phyloP scores from a whole-genome alignment of 495 filamentous ascomycete genomes.

The Aspergillus saccharolyticus region DNA sequence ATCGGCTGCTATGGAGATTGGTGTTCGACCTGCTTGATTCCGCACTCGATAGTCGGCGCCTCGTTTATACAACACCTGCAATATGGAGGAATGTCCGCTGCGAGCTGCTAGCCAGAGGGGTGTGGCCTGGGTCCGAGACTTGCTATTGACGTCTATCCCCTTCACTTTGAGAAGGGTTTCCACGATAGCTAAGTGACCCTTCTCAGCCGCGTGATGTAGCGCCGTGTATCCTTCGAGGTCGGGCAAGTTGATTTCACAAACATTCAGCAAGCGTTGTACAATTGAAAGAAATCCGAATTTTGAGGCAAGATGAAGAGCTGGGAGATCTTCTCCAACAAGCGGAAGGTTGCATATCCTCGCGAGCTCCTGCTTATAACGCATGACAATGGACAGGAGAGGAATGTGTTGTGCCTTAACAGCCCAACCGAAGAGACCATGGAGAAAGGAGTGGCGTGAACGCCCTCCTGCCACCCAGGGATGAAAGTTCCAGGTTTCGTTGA shows the following conservation, averaged over 20 bases:
- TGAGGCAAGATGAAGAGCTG: not conserved
- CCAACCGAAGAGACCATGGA: conserved; percentile 19
- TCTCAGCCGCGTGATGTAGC: not conserved
- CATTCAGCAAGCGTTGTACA: not conserved
- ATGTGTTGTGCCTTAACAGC: not conserved
- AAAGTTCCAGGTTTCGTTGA: conserved; percentile 24
- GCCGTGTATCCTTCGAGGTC: not conserved
- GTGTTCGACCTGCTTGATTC: not conserved
- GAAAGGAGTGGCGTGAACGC: conserved; percentile 15
- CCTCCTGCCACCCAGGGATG: conserved; percentile 22
- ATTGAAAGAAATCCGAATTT: not conserved
- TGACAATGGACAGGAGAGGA: not conserved
- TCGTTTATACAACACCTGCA: not conserved
- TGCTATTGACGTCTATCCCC: not conserved
- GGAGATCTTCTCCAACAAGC: not conserved
- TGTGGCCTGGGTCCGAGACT: not conserved
- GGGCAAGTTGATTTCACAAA: not conserved
- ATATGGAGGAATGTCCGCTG: not conserved
- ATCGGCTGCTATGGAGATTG: not conserved
- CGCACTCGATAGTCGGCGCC: not conserved
- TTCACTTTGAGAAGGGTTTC: not conserved
- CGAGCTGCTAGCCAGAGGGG: not conserved
- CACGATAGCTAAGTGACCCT: not conserved
- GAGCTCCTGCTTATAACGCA: not conserved
- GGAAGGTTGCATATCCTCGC: not conserved